Evolutionary conservation across 768 basidiomycete genomes (phyloP), one percentile per base, ranked within the genome.

Genomic region (Tulasnella sp.): DNA sequence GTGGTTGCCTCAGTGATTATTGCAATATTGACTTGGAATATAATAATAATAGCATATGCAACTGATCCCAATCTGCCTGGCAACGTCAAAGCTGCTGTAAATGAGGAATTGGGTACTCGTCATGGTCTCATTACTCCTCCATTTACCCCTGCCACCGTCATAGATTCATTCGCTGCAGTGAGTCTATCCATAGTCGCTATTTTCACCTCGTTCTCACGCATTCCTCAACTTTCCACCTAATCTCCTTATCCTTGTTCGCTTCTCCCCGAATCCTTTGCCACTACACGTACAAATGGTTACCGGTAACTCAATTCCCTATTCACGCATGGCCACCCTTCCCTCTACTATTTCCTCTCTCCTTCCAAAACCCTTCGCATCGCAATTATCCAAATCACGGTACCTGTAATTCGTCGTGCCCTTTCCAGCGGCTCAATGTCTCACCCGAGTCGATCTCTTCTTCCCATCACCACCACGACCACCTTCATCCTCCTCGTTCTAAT

Each of bases 61-160:
- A 25, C 44, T 3, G 33, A 25, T 29, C 20, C 28, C 22, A 19
- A 25, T 10, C 22, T 45, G 22, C 33, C 44, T 24, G 45, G 45
- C 45, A 47, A 47, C 29, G 45, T 40, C 44, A 19, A 25, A 25
- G 37, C 48, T 9, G 48, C 48, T 28, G 48, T 33, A 22, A 19
- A 20, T 27, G 48, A 50, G 34, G 37, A 50, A 27, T 35, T 35
- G 7, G 48, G 25, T 19, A 42, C n/a, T n/a, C n/a, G n/a, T n/a
- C n/a, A 40, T 22, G 48, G 48, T n/a, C 29, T 50, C 37, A 16
- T 50, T 22, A 50, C 48, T n/a, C 48, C 48, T 16, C 48, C 48
- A 28, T 50, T 50, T 28, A 50, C 48, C 19, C 48, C 48, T 22
- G 48, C 20, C 20, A 28, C 34, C 22, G 37, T 51, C 39, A 28